Conservation (phyloP, 306 rosid genomes). For the Medicago lupulina region DNA sequence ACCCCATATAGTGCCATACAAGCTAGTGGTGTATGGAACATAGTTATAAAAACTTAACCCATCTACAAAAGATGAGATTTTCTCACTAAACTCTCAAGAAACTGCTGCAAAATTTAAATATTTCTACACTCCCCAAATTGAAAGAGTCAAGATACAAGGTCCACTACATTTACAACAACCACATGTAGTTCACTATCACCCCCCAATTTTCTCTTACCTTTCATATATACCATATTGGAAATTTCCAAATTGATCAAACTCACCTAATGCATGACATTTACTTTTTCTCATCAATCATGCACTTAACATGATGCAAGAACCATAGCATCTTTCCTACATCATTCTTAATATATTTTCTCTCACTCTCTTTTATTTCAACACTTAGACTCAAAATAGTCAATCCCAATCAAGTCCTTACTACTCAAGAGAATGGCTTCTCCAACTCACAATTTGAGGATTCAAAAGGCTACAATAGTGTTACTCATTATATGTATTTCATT, state of each 20-base stretch:
- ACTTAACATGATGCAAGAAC: conserved; percentile 44
- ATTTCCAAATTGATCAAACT: conserved; percentile 42
- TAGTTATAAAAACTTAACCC: conserved; percentile 23
- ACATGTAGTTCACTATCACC: conserved; percentile 66
- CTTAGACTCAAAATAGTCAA: conserved; percentile 24
- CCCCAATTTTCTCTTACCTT: conserved; percentile 38
- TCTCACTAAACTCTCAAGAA: conserved; percentile 24
- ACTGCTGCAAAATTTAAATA: conserved; percentile 32
- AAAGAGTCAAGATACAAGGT: conserved; percentile 44
- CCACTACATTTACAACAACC: conserved; percentile 69
- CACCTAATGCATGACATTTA: conserved; percentile 46
- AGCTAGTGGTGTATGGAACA: conserved; percentile 23
- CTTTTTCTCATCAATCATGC: conserved; percentile 30
- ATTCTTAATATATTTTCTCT: conserved; percentile 2
- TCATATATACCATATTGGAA: conserved; percentile 26
- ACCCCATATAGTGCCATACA: conserved; percentile 13
- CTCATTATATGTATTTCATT: conserved; percentile 46
- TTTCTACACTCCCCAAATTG: conserved; percentile 31
- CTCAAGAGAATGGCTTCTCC: conserved; percentile 48
- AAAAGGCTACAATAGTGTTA: conserved; percentile 19
- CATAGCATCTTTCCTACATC: conserved; percentile 15
- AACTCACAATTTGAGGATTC: conserved; percentile 41
- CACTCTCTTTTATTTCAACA: conserved; percentile 27
- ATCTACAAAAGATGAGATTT: conserved; percentile 25
- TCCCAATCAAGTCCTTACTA: conserved; percentile 12